These are phyloP conservation scores for Allium sativum DNA, from an alignment of 106 monocot genomes.

Conservation along the genomic window DNA sequence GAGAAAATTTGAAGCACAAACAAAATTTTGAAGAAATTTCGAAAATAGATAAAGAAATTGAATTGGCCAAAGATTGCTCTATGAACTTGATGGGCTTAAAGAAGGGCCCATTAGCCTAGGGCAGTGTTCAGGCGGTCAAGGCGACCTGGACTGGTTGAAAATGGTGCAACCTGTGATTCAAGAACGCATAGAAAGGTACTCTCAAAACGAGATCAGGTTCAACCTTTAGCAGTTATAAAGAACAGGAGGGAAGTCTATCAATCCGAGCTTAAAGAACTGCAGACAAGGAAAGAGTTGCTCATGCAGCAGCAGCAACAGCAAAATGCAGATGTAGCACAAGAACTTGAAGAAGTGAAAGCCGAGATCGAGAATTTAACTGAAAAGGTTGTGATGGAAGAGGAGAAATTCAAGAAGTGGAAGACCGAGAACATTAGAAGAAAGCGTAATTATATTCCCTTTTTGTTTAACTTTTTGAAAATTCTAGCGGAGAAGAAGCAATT, in stretches of 20 bases:
- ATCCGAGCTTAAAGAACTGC: constrained; percentile 5
- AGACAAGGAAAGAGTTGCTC: neutral
- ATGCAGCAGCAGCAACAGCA: no score
- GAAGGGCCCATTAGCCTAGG: constrained; percentile 63
- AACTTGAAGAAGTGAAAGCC: neutral
- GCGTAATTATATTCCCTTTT: constrained; percentile 6
- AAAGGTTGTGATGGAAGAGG: constrained; percentile 4
- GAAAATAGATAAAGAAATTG: no score
- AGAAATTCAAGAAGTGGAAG: constrained; percentile 5
- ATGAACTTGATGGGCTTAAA: constrained; percentile 29
- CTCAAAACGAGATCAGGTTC: constrained; percentile 25
- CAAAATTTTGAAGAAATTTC: no score
- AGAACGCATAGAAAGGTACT: constrained; percentile 44
- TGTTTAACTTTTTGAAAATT: constrained; percentile 8
- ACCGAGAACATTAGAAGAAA: constrained; percentile 7
- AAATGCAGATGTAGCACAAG: neutral
- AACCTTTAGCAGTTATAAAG: neutral
- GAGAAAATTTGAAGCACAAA: no score
- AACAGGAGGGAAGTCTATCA: neutral
- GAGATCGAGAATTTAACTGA: constrained; percentile 1
- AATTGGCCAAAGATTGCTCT: no score
- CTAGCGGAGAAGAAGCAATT: constrained; percentile 4
- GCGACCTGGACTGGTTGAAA: constrained; percentile 38
- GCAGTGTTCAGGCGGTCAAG: constrained; percentile 28
- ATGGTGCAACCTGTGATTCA: constrained; percentile 52